Base-by-base conservation (phyloP, 148 eudicot genomes). In the Rhododendron mucronatum region DNA sequence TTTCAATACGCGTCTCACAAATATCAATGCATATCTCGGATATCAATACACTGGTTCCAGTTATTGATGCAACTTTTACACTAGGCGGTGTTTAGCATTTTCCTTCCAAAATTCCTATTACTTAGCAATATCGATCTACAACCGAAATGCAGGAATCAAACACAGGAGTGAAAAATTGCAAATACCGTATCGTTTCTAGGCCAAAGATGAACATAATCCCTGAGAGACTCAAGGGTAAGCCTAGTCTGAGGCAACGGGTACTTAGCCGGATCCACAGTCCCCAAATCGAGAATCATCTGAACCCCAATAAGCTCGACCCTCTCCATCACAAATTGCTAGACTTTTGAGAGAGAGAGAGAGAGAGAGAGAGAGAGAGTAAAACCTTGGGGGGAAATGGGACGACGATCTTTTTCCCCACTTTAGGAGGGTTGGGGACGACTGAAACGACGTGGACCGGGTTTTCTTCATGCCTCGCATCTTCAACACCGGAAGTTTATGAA, bases 171-270 rank as follows among this genome's bases (percentile, higher is more conserved):
- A 1, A 11, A 23, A 85, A 14, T 33, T 11, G 55, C 30, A 79
- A n/a, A 75, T 86, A 93, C 95, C 91, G 92, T 91, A 90, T 94
- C 95, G 75, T 98, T 95, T 67, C 99, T 84, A n/a, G 98, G 89
- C 4, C 95, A 91, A 44, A 97, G 96, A 86, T 95, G 99, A 50
- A 95, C 93, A 30, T 86, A 85, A 89, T 95, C 99, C 39, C 99
- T 88, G 37, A 97, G 89, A 81, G 86, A 86, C 86, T 97, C 99
- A 71, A 93, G 95, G 10, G 98, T 92, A 9, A 95, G 84, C 63
- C 81, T 86, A 2, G 98, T 92, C 89, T 95, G 95, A 0, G 99
- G 99, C 88, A 94, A 90, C 0, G 98, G 99, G 85, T 97, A 95
- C 88, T 92, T 93, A 1, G 91, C 85, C 83, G 96, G 93, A 88